Evolutionary conservation across 441 rosid species (phyloP), one percentile per base, ranked within the genome.

Genomic region (Arabidopsis lyrata): DNA sequence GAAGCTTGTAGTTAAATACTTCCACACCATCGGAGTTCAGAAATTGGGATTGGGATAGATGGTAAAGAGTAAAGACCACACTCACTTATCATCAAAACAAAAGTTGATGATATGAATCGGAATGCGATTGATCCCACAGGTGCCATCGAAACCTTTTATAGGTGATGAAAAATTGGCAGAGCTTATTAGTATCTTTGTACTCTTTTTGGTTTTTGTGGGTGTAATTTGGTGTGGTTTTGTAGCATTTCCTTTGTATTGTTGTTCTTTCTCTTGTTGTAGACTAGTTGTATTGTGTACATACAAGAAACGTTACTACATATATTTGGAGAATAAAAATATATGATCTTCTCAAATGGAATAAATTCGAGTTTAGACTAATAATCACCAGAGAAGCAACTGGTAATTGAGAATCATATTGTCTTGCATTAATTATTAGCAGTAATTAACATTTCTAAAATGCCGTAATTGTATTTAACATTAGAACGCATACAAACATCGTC

Each of bases 1-100:
- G 93, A 65, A 80, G 88, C 59, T 63, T 88, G 66, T 88, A 81
- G 80, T 67, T 2, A 9, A 9, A 20, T 35, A 67, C 55, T 18
- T 14, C 22, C 29, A 24, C 55, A 52, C 18, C 0, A 29, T 52
- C 5, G 0, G 24, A 62, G 53, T 61, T 53, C 22, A 6, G 7
- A 18, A 41, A 52, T 5, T 60, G 60, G 53, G 52, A 48, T 58
- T 70, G 22, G 18, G 38, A 27, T 38, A 11, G 14, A 34, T 39
- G 50, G 22, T 22, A 22, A 22, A 22, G 22, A 22, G 50, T 69
- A 45, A 42, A 5, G 7, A 69, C 5, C 55, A 31, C 22, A 11
- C 5, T 52, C 11, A 31, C 11, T 22, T 62, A 14, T 62, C 53
- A 54, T 35, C 34, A 5, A 50, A 38, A 38, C 34, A 5, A 50